A percentile compares a stretch with the other conserved stretches of the same genome.
phyloP scores from a whole-genome alignment of 495 filamentous ascomycete species.

The Aspergillus avenaceus region DNA sequence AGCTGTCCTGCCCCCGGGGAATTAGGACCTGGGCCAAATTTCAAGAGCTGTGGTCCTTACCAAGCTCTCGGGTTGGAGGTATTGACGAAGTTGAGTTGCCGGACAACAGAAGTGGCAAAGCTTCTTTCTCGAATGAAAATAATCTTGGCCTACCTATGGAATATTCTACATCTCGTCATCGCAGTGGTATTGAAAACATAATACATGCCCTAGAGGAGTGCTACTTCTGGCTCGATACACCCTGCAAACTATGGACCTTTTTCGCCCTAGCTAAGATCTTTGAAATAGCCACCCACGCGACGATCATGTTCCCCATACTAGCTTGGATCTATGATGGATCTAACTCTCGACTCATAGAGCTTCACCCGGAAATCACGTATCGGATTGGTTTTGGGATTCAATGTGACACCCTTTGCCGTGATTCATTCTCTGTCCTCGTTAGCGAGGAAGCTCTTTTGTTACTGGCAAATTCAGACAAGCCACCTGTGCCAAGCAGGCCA shows the following conservation, averaged over 20 bases:
- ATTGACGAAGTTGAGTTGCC: conserved; percentile 26
- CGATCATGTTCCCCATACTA: conserved; percentile 34
- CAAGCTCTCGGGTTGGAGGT: conserved; percentile 29
- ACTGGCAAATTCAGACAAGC: conserved; percentile 14
- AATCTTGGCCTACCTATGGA: conserved; percentile 32
- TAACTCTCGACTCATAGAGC: conserved; percentile 44
- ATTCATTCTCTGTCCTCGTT: conserved; percentile 46
- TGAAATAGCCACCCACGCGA: conserved; percentile 37
- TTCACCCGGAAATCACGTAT: conserved; percentile 43
- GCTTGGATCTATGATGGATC: conserved; percentile 43
- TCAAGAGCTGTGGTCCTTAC: conserved; percentile 44
- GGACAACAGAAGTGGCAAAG: neutral
- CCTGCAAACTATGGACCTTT: conserved; percentile 61
- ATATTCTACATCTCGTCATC: conserved; percentile 58
- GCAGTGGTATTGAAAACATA: conserved; percentile 55
- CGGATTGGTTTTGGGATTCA: conserved; percentile 42
- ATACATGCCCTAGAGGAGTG: conserved; percentile 49
- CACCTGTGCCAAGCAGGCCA: neutral
- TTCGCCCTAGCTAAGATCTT: conserved; percentile 56
- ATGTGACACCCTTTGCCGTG: conserved; percentile 31
- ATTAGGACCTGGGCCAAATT: conserved; percentile 42
- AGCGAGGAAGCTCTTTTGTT: conserved; percentile 42
- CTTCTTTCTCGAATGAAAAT: neutral
- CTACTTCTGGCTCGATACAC: conserved; percentile 54
- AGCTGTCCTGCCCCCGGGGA: conserved; percentile 52